Evolutionary conservation across 2,329 filamentous ascomycete genomes (phyloP), one percentile per base, ranked within the genome.

Genomic region (Fusarium mangiferae): DNA sequence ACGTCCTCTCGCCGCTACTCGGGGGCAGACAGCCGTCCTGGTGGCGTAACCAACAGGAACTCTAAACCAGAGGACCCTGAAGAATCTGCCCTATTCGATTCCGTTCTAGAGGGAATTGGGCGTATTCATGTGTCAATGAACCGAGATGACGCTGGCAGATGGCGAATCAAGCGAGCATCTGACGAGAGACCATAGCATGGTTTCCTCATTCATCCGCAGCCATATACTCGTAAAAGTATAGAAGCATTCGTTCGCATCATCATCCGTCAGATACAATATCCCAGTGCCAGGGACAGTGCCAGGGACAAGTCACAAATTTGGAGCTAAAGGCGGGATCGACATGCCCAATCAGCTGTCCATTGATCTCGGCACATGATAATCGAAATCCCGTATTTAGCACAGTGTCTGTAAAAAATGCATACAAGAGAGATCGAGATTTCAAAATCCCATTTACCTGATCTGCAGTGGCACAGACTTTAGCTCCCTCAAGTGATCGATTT

Each of bases 91-190:
- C 70, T 83, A 5, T 73, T 84, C 28, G 78, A 81, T 26, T 76
- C 80, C 20, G 76, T 85, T 1, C 54, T 85, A 11, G 79, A 83
- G 6, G 83, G 81, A 6, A 81, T 85, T 11, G 78, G 78, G 11
- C 77, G 78, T 13, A 75, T 82, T 49, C 68, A 79, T 36, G 77
- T 85, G 17, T 74, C 76, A 24, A 84, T 86, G 81, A 67, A 68
- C 36, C 75, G 79, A 72, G 82, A 85, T 52, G 77, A 81, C 20
- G 80, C 78, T 17, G 84, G 84, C 7, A 79, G 84, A 45, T 86
- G 84, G 84, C 80, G 84, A 68, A 83, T 85, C 57, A 77, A 73
- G 42, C 73, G 78, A 30, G 45, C 71, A 35, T 63, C 64, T 48
- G 62, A 70, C 5, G 65, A 62, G 46, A 70, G 54, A 57, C 59